Evolutionary conservation across 1,284 basidiomycete species (phyloP).

Genomic region (Cryptococcus wingfieldii): DNA sequence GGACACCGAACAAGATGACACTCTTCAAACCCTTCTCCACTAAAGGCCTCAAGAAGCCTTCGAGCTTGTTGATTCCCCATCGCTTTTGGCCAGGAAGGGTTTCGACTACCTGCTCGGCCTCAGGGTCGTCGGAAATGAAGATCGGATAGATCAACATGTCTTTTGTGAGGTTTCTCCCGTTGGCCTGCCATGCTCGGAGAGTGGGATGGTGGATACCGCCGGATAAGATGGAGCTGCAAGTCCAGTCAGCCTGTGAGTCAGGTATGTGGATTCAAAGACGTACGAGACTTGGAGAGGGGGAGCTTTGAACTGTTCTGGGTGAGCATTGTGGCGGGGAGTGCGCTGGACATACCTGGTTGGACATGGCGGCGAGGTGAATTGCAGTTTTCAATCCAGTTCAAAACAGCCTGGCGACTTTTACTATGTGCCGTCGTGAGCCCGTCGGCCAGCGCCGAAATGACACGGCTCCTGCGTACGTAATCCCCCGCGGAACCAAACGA

Average conservation of each 20-base stretch:
- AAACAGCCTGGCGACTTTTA: no score
- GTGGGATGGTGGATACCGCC: conserved; percentile 89
- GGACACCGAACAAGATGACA: conserved; percentile 96
- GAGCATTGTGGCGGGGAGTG: background rate
- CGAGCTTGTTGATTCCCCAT: conserved; percentile 93
- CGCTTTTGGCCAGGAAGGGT: conserved; percentile 79
- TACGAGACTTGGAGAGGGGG: conserved; percentile 37
- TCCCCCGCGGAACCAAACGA: no score
- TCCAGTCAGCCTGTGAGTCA: background rate
- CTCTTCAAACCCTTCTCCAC: conserved; percentile 84
- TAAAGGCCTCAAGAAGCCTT: conserved; percentile 78
- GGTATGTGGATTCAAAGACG: conserved; percentile 1
- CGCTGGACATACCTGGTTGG: background rate
- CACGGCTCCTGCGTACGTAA: no score
- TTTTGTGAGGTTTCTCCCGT: conserved; percentile 67
- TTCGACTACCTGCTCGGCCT: conserved; percentile 70
- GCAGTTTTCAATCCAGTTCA: no score
- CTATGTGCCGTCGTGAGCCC: no score
- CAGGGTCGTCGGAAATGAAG: conserved; percentile 88
- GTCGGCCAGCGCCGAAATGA: no score
- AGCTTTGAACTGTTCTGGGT: conserved; percentile 17
- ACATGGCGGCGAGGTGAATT: background rate
- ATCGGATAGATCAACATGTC: conserved; percentile 97
- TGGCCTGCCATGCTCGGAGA: conserved; percentile 75
- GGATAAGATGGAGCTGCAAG: conserved; percentile 69